Percentiles rank a stretch among this genome's conserved stretches.
phyloP scores from a whole-genome alignment of 192 early-diverging fungal species.

The Funneliformis mosseae region DNA sequence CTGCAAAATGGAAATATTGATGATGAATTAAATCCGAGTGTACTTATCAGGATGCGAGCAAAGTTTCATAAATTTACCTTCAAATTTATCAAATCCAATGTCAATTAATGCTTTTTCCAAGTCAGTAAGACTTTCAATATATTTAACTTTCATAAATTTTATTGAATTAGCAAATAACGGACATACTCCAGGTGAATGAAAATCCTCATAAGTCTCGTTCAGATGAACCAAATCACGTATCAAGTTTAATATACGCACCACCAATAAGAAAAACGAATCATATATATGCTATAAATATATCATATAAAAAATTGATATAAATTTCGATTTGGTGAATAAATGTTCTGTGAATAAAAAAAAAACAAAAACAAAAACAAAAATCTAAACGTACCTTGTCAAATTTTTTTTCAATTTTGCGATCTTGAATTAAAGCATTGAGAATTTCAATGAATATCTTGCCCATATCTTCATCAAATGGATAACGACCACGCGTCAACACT shows the following conservation, averaged over 20 bases:
- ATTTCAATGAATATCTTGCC: conserved; percentile 13
- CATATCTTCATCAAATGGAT: conserved; percentile 14
- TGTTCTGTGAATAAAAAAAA: neutral
- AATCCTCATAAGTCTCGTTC: conserved; percentile 19
- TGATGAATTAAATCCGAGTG: neutral
- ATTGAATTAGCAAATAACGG: conserved; percentile 17
- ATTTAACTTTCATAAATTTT: conserved; percentile 22
- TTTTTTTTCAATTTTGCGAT: conserved; percentile 3
- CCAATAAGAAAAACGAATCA: conserved; percentile 11
- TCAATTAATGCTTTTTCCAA: conserved; percentile 10
- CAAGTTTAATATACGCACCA: conserved; percentile 1
- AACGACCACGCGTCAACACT: neutral
- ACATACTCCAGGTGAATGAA: conserved; percentile 17
- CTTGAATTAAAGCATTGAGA: conserved; percentile 6
- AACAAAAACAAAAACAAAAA: too few species aligned
- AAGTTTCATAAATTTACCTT: neutral
- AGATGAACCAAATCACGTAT: conserved; percentile 14
- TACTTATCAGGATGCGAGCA: neutral
- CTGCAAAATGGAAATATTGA: neutral
- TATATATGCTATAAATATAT: neutral
- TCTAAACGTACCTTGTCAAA: neutral
- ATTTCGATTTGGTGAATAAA: neutral
- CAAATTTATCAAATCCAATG: conserved; percentile 20
- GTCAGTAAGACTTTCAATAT: conserved; percentile 13
- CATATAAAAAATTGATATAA: neutral